Percentiles rank a stretch among this genome's conserved stretches.
Evolutionary conservation across 2,329 filamentous ascomycete species (phyloP).

Genomic region (Aureobasidium sp.): DNA sequence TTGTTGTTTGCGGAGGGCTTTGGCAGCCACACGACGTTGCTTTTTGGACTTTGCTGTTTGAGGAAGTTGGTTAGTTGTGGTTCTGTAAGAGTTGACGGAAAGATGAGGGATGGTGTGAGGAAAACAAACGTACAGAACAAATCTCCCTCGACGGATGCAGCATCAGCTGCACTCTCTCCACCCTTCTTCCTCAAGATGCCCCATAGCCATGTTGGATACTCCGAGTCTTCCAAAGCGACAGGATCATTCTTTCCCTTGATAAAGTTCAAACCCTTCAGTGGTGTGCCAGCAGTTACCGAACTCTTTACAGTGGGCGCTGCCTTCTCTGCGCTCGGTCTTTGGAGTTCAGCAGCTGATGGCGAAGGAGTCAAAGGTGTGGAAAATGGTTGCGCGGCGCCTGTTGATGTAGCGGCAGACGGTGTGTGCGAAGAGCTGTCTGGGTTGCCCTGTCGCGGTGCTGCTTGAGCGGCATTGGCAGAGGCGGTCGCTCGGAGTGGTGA

Average conservation of each 20-base stretch:
- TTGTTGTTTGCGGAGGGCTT: constrained; percentile 52
- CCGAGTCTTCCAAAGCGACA: constrained; percentile 62
- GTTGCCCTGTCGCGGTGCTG: constrained; percentile 19
- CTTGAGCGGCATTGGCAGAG: constrained; percentile 14
- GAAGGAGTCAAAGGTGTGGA: constrained; percentile 30
- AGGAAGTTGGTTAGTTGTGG: not conserved
- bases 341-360: constrained; percentile 19
- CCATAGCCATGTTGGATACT: constrained; percentile 80
- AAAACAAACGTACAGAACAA: constrained; percentile 61
- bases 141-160: constrained; percentile 52
- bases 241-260: constrained; percentile 66
- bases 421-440: constrained; percentile 11
- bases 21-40: constrained; percentile 63
- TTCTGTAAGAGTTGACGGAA: not conserved
- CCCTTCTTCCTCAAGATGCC: constrained; percentile 52
- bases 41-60: constrained; percentile 72
- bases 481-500: constrained; percentile 10
- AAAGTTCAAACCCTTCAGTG: constrained; percentile 68
- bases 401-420: constrained; percentile 34
- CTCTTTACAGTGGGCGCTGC: constrained; percentile 24
- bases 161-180: constrained; percentile 36
- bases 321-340: constrained; percentile 21
- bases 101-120: not conserved
- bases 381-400: constrained; percentile 38
- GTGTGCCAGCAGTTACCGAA: constrained; percentile 58